Conservation (phyloP, 768 basidiomycete genomes). For the Suillus weaverae region DNA sequence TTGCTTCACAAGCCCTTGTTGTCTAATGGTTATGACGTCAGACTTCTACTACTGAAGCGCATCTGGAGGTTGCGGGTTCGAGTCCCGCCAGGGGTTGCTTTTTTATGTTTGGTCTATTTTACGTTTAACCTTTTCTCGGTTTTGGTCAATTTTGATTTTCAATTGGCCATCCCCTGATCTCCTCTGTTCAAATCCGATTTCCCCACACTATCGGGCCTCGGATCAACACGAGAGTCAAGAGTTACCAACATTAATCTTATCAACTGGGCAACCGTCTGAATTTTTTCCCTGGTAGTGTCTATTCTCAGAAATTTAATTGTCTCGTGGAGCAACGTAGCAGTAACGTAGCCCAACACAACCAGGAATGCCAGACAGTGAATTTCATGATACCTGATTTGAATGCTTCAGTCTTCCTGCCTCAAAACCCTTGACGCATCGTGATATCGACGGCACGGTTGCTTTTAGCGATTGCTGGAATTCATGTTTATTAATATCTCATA, state of each 20-base stretch:
- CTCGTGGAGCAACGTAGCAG: background rate
- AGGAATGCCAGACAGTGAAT: background rate
- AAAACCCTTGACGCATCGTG: background rate
- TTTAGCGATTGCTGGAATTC: background rate
- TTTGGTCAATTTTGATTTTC: background rate
- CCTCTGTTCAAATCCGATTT: too few species aligned
- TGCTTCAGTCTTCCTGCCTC: background rate
- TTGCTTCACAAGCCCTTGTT: conserved; percentile 56
- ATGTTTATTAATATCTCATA: background rate
- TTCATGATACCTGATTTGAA: background rate
- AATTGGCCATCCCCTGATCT: too few species aligned
- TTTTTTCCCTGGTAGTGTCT: background rate
- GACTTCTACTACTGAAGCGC: conserved; percentile 57
- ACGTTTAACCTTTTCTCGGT: background rate
- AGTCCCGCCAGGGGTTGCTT: conserved; percentile 75
- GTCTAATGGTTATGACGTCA: conserved; percentile 93
- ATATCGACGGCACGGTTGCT: too few species aligned
- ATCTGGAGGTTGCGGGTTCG: conserved; percentile 90
- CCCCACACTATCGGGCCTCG: too few species aligned
- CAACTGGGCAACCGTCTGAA: background rate
- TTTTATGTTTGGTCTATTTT: conserved; percentile 1
- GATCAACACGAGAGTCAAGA: background rate
- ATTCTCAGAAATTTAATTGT: background rate
- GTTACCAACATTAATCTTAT: too few species aligned
- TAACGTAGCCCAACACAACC: too few species aligned